These are phyloP conservation scores for Phoma herbarum DNA, from an alignment of 2,329 filamentous ascomycete species.

Conservation along the genomic window DNA sequence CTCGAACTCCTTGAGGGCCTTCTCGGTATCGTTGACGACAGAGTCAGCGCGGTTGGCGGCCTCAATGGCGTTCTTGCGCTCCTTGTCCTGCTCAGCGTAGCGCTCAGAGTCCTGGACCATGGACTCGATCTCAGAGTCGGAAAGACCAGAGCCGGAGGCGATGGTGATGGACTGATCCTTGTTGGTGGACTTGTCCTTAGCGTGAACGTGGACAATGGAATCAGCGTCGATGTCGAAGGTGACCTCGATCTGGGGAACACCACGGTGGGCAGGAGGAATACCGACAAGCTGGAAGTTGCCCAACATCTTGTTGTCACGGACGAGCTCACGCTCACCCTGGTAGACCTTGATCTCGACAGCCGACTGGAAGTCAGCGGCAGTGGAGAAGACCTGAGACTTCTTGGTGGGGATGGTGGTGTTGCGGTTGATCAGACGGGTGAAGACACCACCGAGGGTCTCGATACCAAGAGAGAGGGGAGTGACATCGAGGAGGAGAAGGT, in stretches of 20 bases:
- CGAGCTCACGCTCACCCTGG: conserved; percentile 99
- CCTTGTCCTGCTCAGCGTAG: conserved; percentile 93
- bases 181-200: conserved; percentile 99
- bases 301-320: conserved; percentile 97
- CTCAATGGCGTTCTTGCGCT: conserved; percentile 95
- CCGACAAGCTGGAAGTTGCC: conserved; percentile 99
- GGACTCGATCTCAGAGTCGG: conserved; percentile 90
- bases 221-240: conserved; percentile 99
- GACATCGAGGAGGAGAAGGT: conserved; percentile 93
- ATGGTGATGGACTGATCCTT: conserved; percentile 99
- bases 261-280: conserved; percentile 93
- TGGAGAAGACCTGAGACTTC: conserved; percentile 99
- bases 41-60: conserved; percentile 96
- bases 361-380: conserved; percentile 96
- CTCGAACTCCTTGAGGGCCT: conserved; percentile 95
- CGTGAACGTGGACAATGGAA: conserved; percentile 96
- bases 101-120: conserved; percentile 99
- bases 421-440: conserved; percentile 97
- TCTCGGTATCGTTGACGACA: conserved; percentile 96
- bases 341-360: conserved; percentile 99
- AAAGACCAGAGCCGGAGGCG: conserved; percentile 95
- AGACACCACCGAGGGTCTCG: conserved; percentile 96
- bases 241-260: conserved; percentile 95
- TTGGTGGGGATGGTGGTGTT: conserved; percentile 99
- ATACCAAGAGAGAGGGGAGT: conserved; percentile 97